phyloP scores from a whole-genome alignment of 495 filamentous ascomycete genomes.

The Neurospora sp. region DNA sequence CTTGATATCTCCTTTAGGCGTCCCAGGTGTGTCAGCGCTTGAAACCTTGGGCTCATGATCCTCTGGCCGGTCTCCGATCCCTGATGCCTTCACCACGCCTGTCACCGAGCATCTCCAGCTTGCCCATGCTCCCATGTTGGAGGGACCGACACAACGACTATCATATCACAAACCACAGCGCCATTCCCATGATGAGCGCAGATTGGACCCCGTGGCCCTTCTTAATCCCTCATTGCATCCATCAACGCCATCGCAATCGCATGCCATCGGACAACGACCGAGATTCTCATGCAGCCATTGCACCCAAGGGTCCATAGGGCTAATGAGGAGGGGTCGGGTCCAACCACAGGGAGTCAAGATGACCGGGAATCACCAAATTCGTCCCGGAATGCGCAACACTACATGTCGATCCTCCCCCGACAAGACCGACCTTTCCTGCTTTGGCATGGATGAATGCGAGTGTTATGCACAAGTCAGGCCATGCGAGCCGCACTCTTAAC shows the following conservation, averaged over 20 bases:
- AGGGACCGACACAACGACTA: not conserved
- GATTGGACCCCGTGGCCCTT: not conserved
- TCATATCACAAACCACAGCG: not conserved
- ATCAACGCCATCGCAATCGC: not conserved
- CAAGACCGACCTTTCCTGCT: not conserved
- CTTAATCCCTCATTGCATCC: conserved; percentile 4
- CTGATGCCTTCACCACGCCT: not conserved
- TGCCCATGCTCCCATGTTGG: not conserved
- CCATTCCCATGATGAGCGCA: not conserved
- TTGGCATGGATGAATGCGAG: not conserved
- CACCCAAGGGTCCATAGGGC: conserved; percentile 1
- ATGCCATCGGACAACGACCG: not conserved
- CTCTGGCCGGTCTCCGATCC: not conserved
- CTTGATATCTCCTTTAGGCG: not conserved
- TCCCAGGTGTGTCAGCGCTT: not conserved
- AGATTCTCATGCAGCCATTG: not conserved
- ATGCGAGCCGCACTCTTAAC: not conserved
- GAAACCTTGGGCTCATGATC: not conserved
- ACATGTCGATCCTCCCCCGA: not conserved
- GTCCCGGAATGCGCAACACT: not conserved
- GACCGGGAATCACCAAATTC: not conserved
- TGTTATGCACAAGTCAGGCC: not conserved
- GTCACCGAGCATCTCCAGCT: not conserved
- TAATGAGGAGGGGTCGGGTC: not conserved
- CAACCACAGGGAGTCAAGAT: not conserved